Base-by-base conservation (phyloP, 371 early-diverging fungal species). In the Encephalitozoon romaleae region DNA sequence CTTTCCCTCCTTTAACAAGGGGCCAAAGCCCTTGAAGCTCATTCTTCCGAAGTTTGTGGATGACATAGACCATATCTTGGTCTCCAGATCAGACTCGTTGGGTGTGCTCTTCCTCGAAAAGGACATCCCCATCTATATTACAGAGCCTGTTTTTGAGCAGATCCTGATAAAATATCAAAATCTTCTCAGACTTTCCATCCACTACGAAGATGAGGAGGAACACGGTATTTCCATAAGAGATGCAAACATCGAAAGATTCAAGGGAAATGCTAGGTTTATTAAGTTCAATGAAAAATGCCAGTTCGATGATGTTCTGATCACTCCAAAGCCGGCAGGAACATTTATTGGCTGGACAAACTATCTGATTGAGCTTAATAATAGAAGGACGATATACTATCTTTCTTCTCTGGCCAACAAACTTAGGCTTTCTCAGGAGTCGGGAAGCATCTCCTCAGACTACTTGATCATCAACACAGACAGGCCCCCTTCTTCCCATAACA, bases 121-220 rank as follows among this genome's bases (percentile, higher is more conserved):
- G 49, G 65, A 73, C 23, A 63, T 78, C 11, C 75, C 78, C 18
- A 72, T 82, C 1, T 82, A 82, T 55, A 47, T 77, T 34, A 79
- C 82, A 52, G 70, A 79, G 28, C 69, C 64, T 21, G 67, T 82
- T 6, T 82, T 79, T 77, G 47, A 77, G n/a, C 82, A 82, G 67
- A 45, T 82, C 39, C 70, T 77, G 41, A 68, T 75, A 42, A 73
- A 79, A 15, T 79, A 73, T 21, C n/a, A 59, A 0, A 41, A 32
- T 41, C 23, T 78, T 21, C 66, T 72, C 5, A 66, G 38, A 11
- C 32, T 59, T 23, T 11, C 34, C 30, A 4, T 74, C 51, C 26
- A 47, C 74, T 51, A 76, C 30, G 53, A 59, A 30, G 55, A 64
- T 21, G 51, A 78, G 52, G 51, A 63, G 26, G 39, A 38, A 0